Conservation (phyloP, 2,329 filamentous ascomycete genomes). For the Hypoxylon sp. region DNA sequence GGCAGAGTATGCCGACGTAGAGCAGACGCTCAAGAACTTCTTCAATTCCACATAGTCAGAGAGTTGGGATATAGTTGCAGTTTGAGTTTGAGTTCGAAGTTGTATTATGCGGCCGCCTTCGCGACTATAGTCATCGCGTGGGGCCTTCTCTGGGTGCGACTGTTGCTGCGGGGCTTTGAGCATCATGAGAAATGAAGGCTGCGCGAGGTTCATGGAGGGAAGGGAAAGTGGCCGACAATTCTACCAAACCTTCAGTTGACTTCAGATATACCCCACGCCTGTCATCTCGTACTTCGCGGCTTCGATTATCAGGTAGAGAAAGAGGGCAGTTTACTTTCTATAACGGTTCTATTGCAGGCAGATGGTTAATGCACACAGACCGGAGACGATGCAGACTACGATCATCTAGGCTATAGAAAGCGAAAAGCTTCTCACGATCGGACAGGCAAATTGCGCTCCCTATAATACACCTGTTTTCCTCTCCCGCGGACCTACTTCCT, state of each 20-base stretch:
- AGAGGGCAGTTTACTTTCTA: constrained; percentile 49
- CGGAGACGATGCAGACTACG: constrained; percentile 41
- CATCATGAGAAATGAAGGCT: constrained; percentile 57
- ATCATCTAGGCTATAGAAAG: constrained; percentile 36
- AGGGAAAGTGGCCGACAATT: constrained; percentile 37
- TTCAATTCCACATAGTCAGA: constrained; percentile 62
- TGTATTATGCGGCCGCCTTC: constrained; percentile 30
- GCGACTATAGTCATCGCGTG: constrained; percentile 32
- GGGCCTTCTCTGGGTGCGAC: constrained; percentile 30
- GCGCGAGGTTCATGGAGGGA: constrained; percentile 47
- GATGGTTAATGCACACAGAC: constrained; percentile 38
- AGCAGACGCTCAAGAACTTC: constrained; percentile 78
- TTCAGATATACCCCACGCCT: constrained; percentile 46
- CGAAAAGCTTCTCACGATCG: constrained; percentile 40
- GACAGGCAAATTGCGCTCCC: constrained; percentile 46
- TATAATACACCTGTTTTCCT: constrained; percentile 47
- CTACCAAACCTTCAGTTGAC: constrained; percentile 45
- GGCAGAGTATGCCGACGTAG: constrained; percentile 81
- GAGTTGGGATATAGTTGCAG: constrained; percentile 24
- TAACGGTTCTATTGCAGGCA: constrained; percentile 40
- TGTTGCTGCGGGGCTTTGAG: constrained; percentile 42
- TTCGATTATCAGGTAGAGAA: constrained; percentile 49
- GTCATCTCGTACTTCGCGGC: constrained; percentile 37
- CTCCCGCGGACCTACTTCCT: constrained; percentile 26
- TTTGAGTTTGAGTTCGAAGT: constrained; percentile 29